These are phyloP conservation scores for Vairimorpha necatrix DNA, from an alignment of 371 early-diverging fungal species.

Conservation along the genomic window DNA sequence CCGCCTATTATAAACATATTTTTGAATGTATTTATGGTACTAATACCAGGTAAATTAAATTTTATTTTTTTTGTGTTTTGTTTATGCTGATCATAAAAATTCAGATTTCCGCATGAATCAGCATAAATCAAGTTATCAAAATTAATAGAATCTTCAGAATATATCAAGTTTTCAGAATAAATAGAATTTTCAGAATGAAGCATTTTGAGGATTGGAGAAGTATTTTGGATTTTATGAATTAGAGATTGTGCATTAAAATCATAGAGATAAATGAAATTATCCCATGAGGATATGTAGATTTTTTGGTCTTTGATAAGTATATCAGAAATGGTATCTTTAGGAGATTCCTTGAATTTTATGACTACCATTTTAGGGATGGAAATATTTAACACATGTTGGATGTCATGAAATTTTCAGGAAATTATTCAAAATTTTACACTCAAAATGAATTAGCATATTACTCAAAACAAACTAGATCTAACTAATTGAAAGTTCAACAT, in stretches of 20 bases:
- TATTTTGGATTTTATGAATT: not conserved
- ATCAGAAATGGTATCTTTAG: not conserved
- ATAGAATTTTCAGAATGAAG: not conserved
- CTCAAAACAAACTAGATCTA: too few species aligned
- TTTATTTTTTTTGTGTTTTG: not conserved
- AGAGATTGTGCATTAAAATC: not conserved
- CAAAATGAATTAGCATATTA: too few species aligned
- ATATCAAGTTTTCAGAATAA: too few species aligned
- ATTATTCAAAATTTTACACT: too few species aligned
- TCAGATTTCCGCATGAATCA: not conserved
- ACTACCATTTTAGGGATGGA: not conserved
- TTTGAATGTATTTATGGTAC: not conserved
- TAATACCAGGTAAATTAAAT: not conserved
- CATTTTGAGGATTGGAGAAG: not conserved
- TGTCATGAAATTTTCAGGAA: too few species aligned
- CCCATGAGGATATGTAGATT: slow-evolving; percentile 1
- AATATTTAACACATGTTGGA: too few species aligned
- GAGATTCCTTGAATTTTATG: not conserved
- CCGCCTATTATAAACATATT: not conserved
- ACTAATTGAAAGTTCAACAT: too few species aligned
- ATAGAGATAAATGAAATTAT: not conserved
- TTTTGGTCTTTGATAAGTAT: not conserved
- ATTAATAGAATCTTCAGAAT: too few species aligned
- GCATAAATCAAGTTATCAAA: not conserved
- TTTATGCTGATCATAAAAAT: not conserved